Evolutionary conservation across 2,329 filamentous ascomycete species (phyloP).

Genomic region (Pseudocercospora cruenta): DNA sequence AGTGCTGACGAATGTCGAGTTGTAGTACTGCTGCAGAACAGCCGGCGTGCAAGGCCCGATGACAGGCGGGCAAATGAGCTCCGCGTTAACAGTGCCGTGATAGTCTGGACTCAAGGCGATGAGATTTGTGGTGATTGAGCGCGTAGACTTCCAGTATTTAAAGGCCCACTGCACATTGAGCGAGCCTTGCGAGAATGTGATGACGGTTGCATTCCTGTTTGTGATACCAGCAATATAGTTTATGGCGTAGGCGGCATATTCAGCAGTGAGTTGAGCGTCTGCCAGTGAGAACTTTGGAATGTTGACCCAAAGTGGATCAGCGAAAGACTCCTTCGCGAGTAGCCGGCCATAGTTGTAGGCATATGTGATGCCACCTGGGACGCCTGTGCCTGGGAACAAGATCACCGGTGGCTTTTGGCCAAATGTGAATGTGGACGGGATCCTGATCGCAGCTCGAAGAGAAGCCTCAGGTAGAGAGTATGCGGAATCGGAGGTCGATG

Average conservation of each 20-base stretch:
- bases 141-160: slow-evolving; percentile 61
- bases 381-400: slow-evolving; percentile 58
- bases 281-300: slow-evolving; percentile 52
- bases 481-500: slow-evolving; percentile 48
- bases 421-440: slow-evolving; percentile 54
- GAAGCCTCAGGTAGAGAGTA: slow-evolving; percentile 53
- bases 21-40: slow-evolving; percentile 54
- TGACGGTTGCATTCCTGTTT: slow-evolving; percentile 45
- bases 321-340: slow-evolving; percentile 46
- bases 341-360: slow-evolving; percentile 55
- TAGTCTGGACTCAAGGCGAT: slow-evolving; percentile 59
- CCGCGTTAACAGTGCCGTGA: slow-evolving; percentile 50
- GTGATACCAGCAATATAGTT: slow-evolving; percentile 57
- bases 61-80: slow-evolving; percentile 37
- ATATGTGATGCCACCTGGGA: slow-evolving; percentile 52
- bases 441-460: slow-evolving; percentile 57
- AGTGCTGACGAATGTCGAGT: slow-evolving; percentile 48
- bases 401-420: slow-evolving; percentile 54
- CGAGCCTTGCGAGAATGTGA: slow-evolving; percentile 62
- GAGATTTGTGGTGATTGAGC: slow-evolving; percentile 52
- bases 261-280: slow-evolving; percentile 57
- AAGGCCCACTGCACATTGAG: slow-evolving; percentile 61
- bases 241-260: slow-evolving; percentile 62
- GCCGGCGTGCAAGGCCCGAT: slow-evolving; percentile 39
- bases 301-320: slow-evolving; percentile 61